Evolutionary conservation across 805 yeast genomes (phyloP).

Genomic region (Maudiozyma turicensis): DNA sequence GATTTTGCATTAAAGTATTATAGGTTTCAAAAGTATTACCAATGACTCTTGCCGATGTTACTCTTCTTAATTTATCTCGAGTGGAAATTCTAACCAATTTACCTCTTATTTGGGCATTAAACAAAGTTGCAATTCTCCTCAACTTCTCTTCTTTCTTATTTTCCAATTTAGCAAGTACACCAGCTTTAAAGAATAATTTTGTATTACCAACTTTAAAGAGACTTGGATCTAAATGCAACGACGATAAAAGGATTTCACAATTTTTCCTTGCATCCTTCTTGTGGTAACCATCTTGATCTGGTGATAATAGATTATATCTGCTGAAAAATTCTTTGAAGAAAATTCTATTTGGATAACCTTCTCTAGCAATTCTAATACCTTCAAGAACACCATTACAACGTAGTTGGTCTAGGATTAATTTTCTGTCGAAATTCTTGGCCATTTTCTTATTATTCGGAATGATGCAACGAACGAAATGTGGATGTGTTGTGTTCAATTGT

Average conservation of each 20-base stretch:
- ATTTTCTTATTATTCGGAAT: constrained; percentile 74
- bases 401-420: constrained; percentile 74
- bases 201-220: constrained; percentile 86
- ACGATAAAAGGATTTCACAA: constrained; percentile 56
- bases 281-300: constrained; percentile 35
- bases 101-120: constrained; percentile 65
- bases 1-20: constrained; percentile 40
- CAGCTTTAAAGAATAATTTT: constrained; percentile 91
- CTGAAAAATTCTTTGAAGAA: constrained; percentile 69
- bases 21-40: constrained; percentile 50
- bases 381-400: constrained; percentile 96
- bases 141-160: constrained; percentile 60
- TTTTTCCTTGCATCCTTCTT: constrained; percentile 47
- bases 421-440: constrained; percentile 63
- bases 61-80: constrained; percentile 40
- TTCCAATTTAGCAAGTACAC: constrained; percentile 86
- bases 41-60: constrained; percentile 63
- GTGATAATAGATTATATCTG: constrained; percentile 59
- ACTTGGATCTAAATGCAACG: constrained; percentile 60
- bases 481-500: constrained; percentile 72
- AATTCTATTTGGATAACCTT: constrained; percentile 93
- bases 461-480: constrained; percentile 95
- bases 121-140: constrained; percentile 40
- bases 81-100: constrained; percentile 42
- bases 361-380: constrained; percentile 93